Evolutionary conservation across 2,329 filamentous ascomycete species (phyloP).

Genomic region (Monosporascus sp.): DNA sequence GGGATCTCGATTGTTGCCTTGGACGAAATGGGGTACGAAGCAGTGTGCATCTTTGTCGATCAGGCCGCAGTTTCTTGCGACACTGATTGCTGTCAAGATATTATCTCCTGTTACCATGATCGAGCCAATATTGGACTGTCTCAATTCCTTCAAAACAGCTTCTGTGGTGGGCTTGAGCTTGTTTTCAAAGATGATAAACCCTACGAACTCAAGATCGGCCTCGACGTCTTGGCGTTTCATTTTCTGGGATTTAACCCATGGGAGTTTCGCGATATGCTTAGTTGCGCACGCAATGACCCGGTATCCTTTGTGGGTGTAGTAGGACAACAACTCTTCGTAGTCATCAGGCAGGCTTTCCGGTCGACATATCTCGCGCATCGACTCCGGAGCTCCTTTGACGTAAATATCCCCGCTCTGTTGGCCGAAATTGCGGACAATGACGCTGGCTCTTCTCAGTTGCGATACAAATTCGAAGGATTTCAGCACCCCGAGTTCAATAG

Average conservation of each 20-base stretch:
- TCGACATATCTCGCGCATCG: slow-evolving; percentile 88
- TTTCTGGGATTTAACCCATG: slow-evolving; percentile 92
- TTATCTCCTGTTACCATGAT: slow-evolving; percentile 99
- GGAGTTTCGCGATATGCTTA: slow-evolving; percentile 80
- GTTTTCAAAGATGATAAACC: slow-evolving; percentile 98
- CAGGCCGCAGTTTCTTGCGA: slow-evolving; percentile 82
- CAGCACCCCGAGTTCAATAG: slow-evolving; percentile 82
- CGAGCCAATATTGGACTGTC: slow-evolving; percentile 75
- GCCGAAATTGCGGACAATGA: slow-evolving; percentile 84
- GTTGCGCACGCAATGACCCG: slow-evolving; percentile 94
- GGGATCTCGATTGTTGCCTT: slow-evolving; percentile 65
- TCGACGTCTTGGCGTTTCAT: slow-evolving; percentile 86
- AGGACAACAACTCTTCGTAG: slow-evolving; percentile 81
- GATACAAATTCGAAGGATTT: slow-evolving; percentile 94
- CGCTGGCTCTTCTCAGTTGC: slow-evolving; percentile 84
- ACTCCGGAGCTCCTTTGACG: slow-evolving; percentile 94
- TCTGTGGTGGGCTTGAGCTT: slow-evolving; percentile 89
- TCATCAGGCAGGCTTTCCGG: slow-evolving; percentile 79
- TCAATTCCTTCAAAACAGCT: slow-evolving; percentile 74
- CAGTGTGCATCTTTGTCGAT: slow-evolving; percentile 79
- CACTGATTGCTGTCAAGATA: slow-evolving; percentile 92
- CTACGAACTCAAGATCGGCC: slow-evolving; percentile 76
- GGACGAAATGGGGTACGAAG: slow-evolving; percentile 83
- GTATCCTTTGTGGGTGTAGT: slow-evolving; percentile 94
- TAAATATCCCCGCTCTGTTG: slow-evolving; percentile 80